These are phyloP conservation scores for Coniophora puteana DNA, from an alignment of 1,284 basidiomycete genomes.

Conservation along the genomic window DNA sequence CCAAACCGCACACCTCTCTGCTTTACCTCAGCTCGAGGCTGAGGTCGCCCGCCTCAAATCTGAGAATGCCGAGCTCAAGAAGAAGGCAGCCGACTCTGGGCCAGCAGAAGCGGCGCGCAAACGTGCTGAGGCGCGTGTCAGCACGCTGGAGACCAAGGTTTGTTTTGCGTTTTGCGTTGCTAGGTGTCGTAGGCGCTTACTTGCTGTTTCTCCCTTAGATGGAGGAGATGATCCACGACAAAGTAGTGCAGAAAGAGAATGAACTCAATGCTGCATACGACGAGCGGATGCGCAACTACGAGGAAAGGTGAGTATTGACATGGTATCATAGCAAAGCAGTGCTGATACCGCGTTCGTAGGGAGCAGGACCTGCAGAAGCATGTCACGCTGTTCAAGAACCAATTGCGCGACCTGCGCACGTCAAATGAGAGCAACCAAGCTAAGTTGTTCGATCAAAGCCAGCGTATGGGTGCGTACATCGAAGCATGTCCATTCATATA, in stretches of 20 bases:
- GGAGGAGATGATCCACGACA: slow-evolving; percentile 86
- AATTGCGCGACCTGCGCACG: slow-evolving; percentile 84
- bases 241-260: slow-evolving; percentile 87
- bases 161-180: slow-evolving; percentile 14
- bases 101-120: slow-evolving; percentile 68
- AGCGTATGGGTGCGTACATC: slow-evolving; percentile 70
- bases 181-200: slow-evolving; percentile 10
- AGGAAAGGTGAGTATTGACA: slow-evolving; percentile 66
- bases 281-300: slow-evolving; percentile 91
- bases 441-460: slow-evolving; percentile 83
- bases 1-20: slow-evolving; percentile 84
- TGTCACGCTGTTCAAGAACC: slow-evolving; percentile 78
- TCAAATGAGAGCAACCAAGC: slow-evolving; percentile 93
- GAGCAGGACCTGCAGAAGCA: slow-evolving; percentile 91
- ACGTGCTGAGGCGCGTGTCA: slow-evolving; percentile 69
- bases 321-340: neutral
- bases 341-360: slow-evolving; percentile 39
- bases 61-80: slow-evolving; percentile 80
- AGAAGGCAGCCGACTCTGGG: slow-evolving; percentile 46
- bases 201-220: slow-evolving; percentile 47
- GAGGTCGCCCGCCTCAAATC: slow-evolving; percentile 71
- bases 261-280: slow-evolving; percentile 96
- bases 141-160: slow-evolving; percentile 84
- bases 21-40: slow-evolving; percentile 70
- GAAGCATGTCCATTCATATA: slow-evolving; percentile 10